phyloP scores from a whole-genome alignment of 495 filamentous ascomycete genomes.

The Viridothelium virens region DNA sequence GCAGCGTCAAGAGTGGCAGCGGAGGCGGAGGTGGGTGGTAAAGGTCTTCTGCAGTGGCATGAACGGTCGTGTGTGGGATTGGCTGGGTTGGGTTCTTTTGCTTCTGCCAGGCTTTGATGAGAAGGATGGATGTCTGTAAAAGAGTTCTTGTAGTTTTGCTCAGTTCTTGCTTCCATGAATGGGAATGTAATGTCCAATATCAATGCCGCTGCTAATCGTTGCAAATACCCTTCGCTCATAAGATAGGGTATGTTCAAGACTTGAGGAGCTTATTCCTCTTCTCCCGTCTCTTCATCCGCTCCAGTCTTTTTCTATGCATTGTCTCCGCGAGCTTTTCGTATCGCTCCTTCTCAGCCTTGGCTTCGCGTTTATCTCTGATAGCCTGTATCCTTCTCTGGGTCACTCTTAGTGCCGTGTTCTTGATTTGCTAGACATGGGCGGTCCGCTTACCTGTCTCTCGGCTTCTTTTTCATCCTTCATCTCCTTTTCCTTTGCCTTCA shows the following conservation, averaged over 20 bases:
- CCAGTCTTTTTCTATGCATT: constrained; percentile 93
- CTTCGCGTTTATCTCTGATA: constrained; percentile 73
- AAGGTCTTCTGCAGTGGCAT: background rate
- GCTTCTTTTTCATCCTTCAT: constrained; percentile 93
- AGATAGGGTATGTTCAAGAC: constrained; percentile 49
- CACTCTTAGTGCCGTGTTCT: constrained; percentile 2
- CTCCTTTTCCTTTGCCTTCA: constrained; percentile 85
- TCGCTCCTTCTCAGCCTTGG: constrained; percentile 86
- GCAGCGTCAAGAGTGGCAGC: background rate
- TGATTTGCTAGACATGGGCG: constrained; percentile 4
- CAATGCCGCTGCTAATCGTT: background rate
- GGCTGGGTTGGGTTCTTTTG: background rate
- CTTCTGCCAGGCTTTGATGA: background rate
- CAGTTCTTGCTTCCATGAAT: background rate
- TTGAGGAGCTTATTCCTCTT: constrained; percentile 96
- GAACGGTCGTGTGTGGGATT: background rate
- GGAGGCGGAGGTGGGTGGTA: background rate
- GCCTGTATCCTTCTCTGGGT: constrained; percentile 62
- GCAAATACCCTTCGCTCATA: background rate
- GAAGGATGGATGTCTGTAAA: background rate
- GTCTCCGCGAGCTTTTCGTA: constrained; percentile 94
- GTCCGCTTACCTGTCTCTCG: constrained; percentile 60
- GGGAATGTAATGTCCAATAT: background rate
- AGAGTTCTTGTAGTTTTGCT: background rate
- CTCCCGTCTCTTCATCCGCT: constrained; percentile 85